Evolutionary conservation across 139 green algal genomes (phyloP).

Genomic region (Dunaliella sp.): DNA sequence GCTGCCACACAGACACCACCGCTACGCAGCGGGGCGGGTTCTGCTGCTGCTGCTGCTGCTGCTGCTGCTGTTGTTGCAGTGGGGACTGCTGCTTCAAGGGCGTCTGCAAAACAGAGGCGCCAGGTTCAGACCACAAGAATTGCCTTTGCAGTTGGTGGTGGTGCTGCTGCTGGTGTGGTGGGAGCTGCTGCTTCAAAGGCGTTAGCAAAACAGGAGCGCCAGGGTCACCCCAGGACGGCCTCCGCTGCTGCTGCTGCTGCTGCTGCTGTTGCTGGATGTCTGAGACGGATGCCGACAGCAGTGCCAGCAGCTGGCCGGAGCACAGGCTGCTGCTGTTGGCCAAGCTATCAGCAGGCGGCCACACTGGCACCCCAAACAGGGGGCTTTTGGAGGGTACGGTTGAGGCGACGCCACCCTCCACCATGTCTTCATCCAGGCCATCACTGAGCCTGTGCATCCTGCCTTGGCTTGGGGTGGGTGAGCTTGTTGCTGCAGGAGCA

Average conservation of each 20-base stretch:
- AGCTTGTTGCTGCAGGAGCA: too few relatives aligned
- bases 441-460: too few relatives aligned
- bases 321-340: background rate
- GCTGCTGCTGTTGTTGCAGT: background rate
- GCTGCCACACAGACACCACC: background rate
- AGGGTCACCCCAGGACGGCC: background rate
- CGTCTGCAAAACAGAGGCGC: background rate
- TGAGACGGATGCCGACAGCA: background rate
- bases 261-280: background rate
- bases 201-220: background rate
- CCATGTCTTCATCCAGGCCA: too few relatives aligned
- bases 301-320: background rate
- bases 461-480: too few relatives aligned
- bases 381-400: background rate
- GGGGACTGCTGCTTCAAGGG: background rate
- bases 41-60: background rate
- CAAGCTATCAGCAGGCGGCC: background rate
- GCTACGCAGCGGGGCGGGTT: background rate
- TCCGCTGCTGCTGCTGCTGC: conserved; percentile 3
- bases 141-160: background rate
- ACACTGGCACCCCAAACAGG: background rate
- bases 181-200: background rate
- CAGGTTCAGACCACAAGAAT: too few relatives aligned
- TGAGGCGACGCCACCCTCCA: too few relatives aligned
- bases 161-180: background rate